Percentiles rank a stretch among this genome's conserved stretches.
Evolutionary conservation across 139 green algal genomes (phyloP).

Genomic region (Mesotaenium endlicherianum): DNA sequence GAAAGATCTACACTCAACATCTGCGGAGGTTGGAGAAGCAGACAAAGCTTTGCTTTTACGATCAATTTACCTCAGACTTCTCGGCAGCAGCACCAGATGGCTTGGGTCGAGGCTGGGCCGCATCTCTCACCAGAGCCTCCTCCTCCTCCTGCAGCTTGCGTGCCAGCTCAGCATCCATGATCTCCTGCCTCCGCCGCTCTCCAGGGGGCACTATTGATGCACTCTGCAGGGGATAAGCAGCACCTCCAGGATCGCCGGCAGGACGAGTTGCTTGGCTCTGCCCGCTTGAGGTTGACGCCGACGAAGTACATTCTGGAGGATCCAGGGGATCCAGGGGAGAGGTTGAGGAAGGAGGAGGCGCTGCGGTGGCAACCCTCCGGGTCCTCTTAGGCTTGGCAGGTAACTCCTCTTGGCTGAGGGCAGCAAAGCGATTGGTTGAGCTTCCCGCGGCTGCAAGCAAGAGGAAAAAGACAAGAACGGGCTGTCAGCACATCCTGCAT

Average conservation of each 20-base stretch:
- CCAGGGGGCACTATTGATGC: not conserved
- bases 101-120: not conserved
- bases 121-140: not conserved
- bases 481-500: too few relatives aligned
- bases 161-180: not conserved
- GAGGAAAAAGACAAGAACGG: too few relatives aligned
- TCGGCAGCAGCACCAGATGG: not conserved
- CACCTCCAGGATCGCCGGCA: not conserved
- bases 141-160: slow-evolving; percentile 3
- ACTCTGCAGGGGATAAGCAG: not conserved
- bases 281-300: too few relatives aligned
- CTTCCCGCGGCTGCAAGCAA: too few relatives aligned
- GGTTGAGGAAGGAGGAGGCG: not conserved
- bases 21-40: not conserved
- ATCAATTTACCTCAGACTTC: not conserved
- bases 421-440: too few relatives aligned
- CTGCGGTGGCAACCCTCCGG: not conserved
- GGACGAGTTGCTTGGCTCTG: too few relatives aligned
- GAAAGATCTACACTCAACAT: not conserved
- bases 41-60: not conserved
- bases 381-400: not conserved
- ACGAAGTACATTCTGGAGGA: not conserved
- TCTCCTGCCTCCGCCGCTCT: not conserved
- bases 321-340: not conserved
- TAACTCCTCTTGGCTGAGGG: too few relatives aligned